These are phyloP conservation scores for Termitomyces sp. DNA, from an alignment of 768 basidiomycete genomes.

Conservation along the genomic window DNA sequence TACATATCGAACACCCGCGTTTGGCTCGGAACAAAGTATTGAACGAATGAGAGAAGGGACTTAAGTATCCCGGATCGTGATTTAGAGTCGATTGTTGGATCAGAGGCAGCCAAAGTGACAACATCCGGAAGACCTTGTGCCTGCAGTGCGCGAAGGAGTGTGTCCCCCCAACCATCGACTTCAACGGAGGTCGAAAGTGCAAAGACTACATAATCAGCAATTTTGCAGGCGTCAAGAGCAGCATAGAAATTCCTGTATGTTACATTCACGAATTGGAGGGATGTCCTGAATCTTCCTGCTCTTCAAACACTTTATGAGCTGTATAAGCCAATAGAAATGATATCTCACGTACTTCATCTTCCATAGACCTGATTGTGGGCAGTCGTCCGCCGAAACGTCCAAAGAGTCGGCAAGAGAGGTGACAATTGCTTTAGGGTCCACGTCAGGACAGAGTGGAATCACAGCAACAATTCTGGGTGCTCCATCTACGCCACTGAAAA, in stretches of 20 bases:
- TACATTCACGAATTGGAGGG: conserved; percentile 80
- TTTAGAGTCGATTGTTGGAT: conserved; percentile 52
- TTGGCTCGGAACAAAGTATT: conserved; percentile 89
- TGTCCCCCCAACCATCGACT: conserved; percentile 84
- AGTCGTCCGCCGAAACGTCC: conserved; percentile 48
- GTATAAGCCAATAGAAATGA: neutral
- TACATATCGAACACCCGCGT: conserved; percentile 72
- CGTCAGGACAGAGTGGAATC: conserved; percentile 73
- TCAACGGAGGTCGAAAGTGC: conserved; percentile 77
- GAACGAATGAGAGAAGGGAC: conserved; percentile 89
- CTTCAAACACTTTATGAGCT: conserved; percentile 32
- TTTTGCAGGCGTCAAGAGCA: conserved; percentile 80
- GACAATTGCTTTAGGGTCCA: conserved; percentile 47
- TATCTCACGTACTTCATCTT: conserved; percentile 48
- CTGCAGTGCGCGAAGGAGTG: conserved; percentile 80
- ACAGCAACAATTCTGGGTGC: conserved; percentile 85
- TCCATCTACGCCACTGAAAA: conserved; percentile 75
- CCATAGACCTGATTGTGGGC: conserved; percentile 53
- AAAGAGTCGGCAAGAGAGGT: conserved; percentile 55
- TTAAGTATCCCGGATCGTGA: conserved; percentile 66
- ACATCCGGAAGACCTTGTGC: conserved; percentile 87
- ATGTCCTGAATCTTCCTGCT: conserved; percentile 87
- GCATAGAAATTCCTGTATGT: conserved; percentile 69
- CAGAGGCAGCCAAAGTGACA: conserved; percentile 65
- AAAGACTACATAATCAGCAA: conserved; percentile 87